A percentile compares a stretch with the other conserved stretches of the same genome.
phyloP scores from a whole-genome alignment of 1,139 yeast species.

The Magnusiomyces suaveolens region DNA sequence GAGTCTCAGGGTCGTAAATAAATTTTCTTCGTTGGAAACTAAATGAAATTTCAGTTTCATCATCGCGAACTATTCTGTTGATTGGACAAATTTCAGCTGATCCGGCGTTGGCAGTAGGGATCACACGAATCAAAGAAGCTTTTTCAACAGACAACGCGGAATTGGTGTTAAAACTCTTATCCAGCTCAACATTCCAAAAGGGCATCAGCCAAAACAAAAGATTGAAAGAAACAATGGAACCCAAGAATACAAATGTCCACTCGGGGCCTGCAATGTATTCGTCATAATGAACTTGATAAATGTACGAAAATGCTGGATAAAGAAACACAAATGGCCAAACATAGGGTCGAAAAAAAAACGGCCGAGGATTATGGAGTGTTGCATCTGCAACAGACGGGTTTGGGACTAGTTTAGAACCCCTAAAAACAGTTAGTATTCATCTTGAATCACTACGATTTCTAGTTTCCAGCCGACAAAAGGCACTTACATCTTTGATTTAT shows the following conservation, averaged over 20 bases:
- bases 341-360: constrained; percentile 58
- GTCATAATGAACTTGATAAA: constrained; percentile 66
- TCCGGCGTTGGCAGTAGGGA: constrained; percentile 81
- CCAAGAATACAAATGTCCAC: constrained; percentile 77
- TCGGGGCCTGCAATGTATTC: constrained; percentile 68
- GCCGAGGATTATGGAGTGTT: constrained; percentile 62
- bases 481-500: no score
- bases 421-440: no score
- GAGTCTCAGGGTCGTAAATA: constrained; percentile 47
- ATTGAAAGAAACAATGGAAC: constrained; percentile 64
- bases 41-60: constrained; percentile 59
- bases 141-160: constrained; percentile 41
- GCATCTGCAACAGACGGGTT: constrained; percentile 54
- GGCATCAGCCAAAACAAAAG: constrained; percentile 80
- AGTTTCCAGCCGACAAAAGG: no score
- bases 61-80: constrained; percentile 47
- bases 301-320: constrained; percentile 64
- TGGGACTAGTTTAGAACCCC: constrained; percentile 27
- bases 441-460: no score
- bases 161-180: constrained; percentile 60
- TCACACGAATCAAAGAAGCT: constrained; percentile 64
- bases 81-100: constrained; percentile 69
- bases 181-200: constrained; percentile 79
- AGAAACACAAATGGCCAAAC: constrained; percentile 74
- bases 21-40: constrained; percentile 89